Evolutionary conservation across 345 rosid genomes (phyloP), one percentile per base, ranked within the genome.

Genomic region (Syzygium grande): DNA sequence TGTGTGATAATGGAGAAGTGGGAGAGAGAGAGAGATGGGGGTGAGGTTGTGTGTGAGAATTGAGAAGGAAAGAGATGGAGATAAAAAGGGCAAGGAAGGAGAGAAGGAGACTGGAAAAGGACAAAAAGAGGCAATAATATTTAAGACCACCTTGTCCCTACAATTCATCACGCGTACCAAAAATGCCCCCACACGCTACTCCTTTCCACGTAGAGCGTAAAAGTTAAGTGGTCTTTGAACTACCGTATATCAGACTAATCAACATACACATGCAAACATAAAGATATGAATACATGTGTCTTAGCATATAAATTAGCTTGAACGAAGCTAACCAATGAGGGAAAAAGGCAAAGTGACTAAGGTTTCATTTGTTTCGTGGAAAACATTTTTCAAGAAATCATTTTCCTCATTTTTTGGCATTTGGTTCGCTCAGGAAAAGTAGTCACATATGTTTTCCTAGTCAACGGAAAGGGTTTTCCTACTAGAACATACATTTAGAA

Each of bases 11-110:
- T 21, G 22, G 84, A 41, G 84, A 23, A 30, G 41, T 7, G 11
- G 38, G 52, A 41, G 15, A 5, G 55, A 9, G 54, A 46, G 79
- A 53, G 54, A 15, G 51, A 61, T 53, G 41, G 54, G 17, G 85
- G 43, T 52, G 88, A 41, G 88, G 84, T 54, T 84, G 80, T 49
- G 83, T 84, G 84, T 23, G 89, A 52, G 84, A 52, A 84, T 61
- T 87, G 84, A 73, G 86, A 73, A 63, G 58, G 63, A n/a, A 84
- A 65, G 59, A n/a, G 85, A 30, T n/a, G 83, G 90, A 56, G 79
- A 89, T 84, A 58, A 87, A 87, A 87, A 84, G 88, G 87, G 84
- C 19, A 52, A 53, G 68, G 88, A 63, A 86, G 53, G 80, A 86
- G 90, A 58, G 86, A 43, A 43, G 80, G 88, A 49, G 84, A 68